phyloP scores from a whole-genome alignment of 495 filamentous ascomycete species.

The Podospora conica region DNA sequence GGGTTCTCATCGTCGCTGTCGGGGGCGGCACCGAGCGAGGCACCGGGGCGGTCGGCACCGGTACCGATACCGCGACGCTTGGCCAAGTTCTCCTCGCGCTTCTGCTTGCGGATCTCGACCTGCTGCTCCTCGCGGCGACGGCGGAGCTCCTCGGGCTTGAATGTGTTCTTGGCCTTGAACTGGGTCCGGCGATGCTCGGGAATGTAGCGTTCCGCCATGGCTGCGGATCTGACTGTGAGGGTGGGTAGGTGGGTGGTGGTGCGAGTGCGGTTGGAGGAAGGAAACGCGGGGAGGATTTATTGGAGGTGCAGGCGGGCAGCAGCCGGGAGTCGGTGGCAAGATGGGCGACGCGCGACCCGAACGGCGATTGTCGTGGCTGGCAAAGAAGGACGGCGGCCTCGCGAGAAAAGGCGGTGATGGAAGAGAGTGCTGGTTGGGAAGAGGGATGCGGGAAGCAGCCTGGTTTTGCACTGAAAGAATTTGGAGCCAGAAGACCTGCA shows the following conservation, averaged over 20 bases:
- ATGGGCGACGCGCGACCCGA: neutral
- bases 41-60: constrained; percentile 75
- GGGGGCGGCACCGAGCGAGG: constrained; percentile 74
- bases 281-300: constrained; percentile 3
- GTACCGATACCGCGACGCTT: constrained; percentile 89
- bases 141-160: constrained; percentile 97
- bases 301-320: neutral
- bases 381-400: constrained; percentile 3
- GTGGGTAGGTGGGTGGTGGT: constrained; percentile 30
- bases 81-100: constrained; percentile 96
- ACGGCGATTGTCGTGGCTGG: neutral
- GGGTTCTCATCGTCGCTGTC: constrained; percentile 97
- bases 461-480: constrained; percentile 36
- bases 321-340: neutral
- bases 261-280: constrained; percentile 19
- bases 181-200: constrained; percentile 98
- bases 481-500: constrained; percentile 16
- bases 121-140: constrained; percentile 98
- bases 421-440: neutral
- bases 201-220: constrained; percentile 97
- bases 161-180: constrained; percentile 97
- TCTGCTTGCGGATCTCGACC: constrained; percentile 96
- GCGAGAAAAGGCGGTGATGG: constrained; percentile 30
- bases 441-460: constrained; percentile 21
- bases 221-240: constrained; percentile 35